These are phyloP conservation scores for Saccharomycopsis fermentans DNA, from an alignment of 805 yeast species.

Conservation along the genomic window DNA sequence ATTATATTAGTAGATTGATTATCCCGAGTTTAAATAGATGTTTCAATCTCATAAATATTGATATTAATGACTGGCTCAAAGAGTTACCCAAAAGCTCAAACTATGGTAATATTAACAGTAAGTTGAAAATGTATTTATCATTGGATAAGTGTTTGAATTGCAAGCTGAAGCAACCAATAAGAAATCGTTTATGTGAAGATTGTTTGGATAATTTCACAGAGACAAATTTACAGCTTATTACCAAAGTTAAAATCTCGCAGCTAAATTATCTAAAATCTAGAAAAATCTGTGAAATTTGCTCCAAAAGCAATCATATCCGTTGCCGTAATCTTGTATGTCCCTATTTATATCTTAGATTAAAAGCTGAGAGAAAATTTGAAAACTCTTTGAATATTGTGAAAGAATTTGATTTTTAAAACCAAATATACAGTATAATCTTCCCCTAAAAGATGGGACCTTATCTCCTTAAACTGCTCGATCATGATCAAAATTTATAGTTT, in stretches of 20 bases:
- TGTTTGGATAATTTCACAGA: background rate
- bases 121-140: background rate
- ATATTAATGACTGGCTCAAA: conserved; percentile 64
- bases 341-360: background rate
- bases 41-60: conserved; percentile 75
- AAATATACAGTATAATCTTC: background rate
- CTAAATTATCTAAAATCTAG: background rate
- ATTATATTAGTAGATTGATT: conserved; percentile 73
- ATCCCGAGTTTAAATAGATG: conserved; percentile 86
- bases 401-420: background rate
- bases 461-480: background rate
- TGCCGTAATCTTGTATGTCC: background rate
- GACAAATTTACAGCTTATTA: background rate
- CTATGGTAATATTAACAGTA: background rate
- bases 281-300: background rate
- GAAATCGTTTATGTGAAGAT: background rate
- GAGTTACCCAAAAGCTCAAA: conserved; percentile 41
- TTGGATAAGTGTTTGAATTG: background rate
- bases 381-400: background rate
- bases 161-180: background rate
- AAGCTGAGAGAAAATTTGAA: background rate
- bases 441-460: background rate
- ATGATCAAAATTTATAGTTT: too few relatives aligned
- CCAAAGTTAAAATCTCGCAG: background rate
- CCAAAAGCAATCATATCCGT: background rate